phyloP scores from a whole-genome alignment of 768 basidiomycete species.

The Amanita muscaria region DNA sequence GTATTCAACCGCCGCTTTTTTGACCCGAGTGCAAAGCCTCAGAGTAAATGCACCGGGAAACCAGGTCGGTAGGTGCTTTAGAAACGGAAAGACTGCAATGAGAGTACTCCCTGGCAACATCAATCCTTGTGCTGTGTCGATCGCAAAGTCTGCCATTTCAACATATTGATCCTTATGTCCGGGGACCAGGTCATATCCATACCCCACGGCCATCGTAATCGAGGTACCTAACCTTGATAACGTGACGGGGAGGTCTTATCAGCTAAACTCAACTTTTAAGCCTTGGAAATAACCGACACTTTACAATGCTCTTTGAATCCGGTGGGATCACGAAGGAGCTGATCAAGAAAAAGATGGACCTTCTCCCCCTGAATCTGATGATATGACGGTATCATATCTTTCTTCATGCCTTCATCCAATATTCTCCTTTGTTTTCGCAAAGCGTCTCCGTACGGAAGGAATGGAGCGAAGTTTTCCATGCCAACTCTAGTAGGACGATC shows the following conservation, averaged over 20 bases:
- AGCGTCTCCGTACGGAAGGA: background rate
- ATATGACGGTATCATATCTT: background rate
- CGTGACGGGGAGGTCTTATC: background rate
- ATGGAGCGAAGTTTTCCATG: background rate
- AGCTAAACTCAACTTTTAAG: no score
- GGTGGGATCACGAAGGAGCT: background rate
- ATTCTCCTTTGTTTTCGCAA: conserved; percentile 1
- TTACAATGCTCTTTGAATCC: background rate
- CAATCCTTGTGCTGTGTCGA: background rate
- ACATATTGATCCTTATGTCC: no score
- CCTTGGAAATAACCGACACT: background rate
- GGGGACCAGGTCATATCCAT: background rate
- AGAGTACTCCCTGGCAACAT: background rate
- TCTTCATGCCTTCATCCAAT: background rate
- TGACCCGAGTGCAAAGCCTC: background rate
- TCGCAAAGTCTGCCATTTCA: background rate
- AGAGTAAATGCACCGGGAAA: background rate
- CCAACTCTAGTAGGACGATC: background rate
- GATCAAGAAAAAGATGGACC: background rate
- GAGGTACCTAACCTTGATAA: background rate
- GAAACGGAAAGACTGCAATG: no score
- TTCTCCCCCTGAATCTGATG: background rate
- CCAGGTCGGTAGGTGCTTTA: background rate
- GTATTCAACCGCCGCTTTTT: background rate
- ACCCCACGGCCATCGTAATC: background rate